Percentiles rank a stretch among this genome's conserved stretches.
phyloP scores from a whole-genome alignment of 768 basidiomycete species.

The Kwoniella pini region DNA sequence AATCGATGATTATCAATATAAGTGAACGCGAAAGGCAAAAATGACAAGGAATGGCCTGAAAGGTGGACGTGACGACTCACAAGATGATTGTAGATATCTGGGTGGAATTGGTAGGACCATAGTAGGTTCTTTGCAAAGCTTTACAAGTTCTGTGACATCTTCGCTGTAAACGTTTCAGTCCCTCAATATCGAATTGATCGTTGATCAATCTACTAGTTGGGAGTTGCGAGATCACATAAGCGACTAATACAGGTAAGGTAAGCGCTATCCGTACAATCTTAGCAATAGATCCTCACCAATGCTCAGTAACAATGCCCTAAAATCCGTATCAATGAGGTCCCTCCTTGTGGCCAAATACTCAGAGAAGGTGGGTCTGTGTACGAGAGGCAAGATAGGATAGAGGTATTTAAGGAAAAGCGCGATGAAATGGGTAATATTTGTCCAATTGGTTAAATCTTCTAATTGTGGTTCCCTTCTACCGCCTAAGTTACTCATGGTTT shows the following conservation, averaged over 20 bases:
- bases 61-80: conserved; percentile 36
- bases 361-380: conserved; percentile 47
- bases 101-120: conserved; percentile 43
- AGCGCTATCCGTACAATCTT: neutral
- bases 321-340: conserved; percentile 42
- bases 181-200: conserved; percentile 46
- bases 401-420: conserved; percentile 45
- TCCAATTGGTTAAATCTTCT: conserved; percentile 44
- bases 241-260: conserved; percentile 24
- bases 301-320: conserved; percentile 43
- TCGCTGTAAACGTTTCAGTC: conserved; percentile 43
- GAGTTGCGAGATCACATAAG: conserved; percentile 48
- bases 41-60: too few relatives aligned
- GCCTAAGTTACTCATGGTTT: neutral
- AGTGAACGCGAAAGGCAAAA: neutral
- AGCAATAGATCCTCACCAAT: conserved; percentile 33
- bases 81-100: conserved; percentile 48
- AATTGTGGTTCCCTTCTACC: conserved; percentile 28
- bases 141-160: conserved; percentile 45
- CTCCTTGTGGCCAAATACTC: conserved; percentile 44
- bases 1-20: neutral
- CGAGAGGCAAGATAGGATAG: conserved; percentile 43
- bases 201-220: conserved; percentile 43
- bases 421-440: conserved; percentile 44
- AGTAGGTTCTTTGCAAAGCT: conserved; percentile 40